Evolutionary conservation across 179 eudicot species (phyloP).

Genomic region (Vitellaria paradoxa): DNA sequence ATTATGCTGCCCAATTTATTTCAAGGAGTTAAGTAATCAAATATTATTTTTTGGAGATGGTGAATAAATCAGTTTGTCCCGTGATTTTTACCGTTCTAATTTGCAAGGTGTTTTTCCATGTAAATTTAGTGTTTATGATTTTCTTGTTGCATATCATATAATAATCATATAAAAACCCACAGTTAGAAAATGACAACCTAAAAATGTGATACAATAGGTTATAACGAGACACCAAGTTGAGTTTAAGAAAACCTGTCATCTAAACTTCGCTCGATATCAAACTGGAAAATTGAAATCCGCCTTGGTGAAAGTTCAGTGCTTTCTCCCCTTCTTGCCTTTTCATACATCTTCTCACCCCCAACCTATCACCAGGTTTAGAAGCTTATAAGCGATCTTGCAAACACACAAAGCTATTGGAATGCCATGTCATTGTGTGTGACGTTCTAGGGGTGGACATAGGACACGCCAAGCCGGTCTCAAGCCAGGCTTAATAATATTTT

Average conservation of each 20-base stretch:
- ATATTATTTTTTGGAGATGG: too few relatives aligned
- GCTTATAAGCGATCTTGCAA: not conserved
- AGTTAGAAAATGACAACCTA: not conserved
- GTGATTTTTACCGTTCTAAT: too few relatives aligned
- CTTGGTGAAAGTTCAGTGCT: slow-evolving; percentile 93
- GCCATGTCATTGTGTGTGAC: not conserved
- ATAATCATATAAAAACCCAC: not conserved
- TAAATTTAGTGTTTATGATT: too few relatives aligned
- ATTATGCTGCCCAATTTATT: not conserved
- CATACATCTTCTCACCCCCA: slow-evolving; percentile 96
- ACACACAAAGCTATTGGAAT: not conserved
- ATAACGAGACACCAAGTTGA: not conserved
- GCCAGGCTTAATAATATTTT: too few relatives aligned
- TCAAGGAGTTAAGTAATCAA: too few relatives aligned
- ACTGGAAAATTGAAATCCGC: slow-evolving; percentile 81
- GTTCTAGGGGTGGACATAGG: not conserved
- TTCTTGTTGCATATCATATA: not conserved
- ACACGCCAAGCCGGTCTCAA: too few relatives aligned
- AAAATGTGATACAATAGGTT: not conserved
- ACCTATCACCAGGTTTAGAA: slow-evolving; percentile 45
- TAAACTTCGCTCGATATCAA: slow-evolving; percentile 87
- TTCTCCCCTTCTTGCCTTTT: slow-evolving; percentile 98
- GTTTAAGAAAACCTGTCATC: slow-evolving; percentile 72
- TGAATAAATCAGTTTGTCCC: too few relatives aligned
- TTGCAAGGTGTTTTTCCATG: too few relatives aligned